Evolutionary conservation across 2,329 filamentous ascomycete genomes (phyloP).

Genomic region (Aspergillus sp.): DNA sequence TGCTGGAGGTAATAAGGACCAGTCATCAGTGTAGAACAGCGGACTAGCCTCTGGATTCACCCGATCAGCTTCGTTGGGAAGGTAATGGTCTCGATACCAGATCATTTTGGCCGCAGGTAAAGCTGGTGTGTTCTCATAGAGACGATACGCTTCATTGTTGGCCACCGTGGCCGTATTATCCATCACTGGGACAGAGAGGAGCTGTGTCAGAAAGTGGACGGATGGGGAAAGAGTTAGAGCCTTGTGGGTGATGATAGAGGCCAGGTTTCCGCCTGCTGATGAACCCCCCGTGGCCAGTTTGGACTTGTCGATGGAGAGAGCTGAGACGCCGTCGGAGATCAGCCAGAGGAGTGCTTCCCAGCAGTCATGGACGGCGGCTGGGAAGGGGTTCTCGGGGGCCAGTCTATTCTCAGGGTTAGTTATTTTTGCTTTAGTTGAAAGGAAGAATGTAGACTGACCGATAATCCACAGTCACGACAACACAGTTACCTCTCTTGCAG

Average conservation of each 20-base stretch:
- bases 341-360: slow-evolving; percentile 53
- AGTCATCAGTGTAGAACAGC: slow-evolving; percentile 48
- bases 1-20: slow-evolving; percentile 47
- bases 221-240: slow-evolving; percentile 34
- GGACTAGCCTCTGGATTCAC: slow-evolving; percentile 51
- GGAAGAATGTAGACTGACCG: slow-evolving; percentile 31
- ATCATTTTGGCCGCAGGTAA: slow-evolving; percentile 55
- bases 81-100: slow-evolving; percentile 57
- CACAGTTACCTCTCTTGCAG: slow-evolving; percentile 45
- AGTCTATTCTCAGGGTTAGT: slow-evolving; percentile 32
- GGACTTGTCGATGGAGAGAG: slow-evolving; percentile 37
- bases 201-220: slow-evolving; percentile 43
- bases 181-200: slow-evolving; percentile 55
- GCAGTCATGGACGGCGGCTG: slow-evolving; percentile 53
- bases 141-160: slow-evolving; percentile 45
- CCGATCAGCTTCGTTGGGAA: slow-evolving; percentile 46
- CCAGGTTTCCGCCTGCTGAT: slow-evolving; percentile 51
- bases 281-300: slow-evolving; percentile 48
- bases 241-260: slow-evolving; percentile 51
- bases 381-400: slow-evolving; percentile 54
- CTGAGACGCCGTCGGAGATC: slow-evolving; percentile 31
- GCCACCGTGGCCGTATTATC: slow-evolving; percentile 51
- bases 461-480: slow-evolving; percentile 55
- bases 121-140: slow-evolving; percentile 49
- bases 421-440: too few species aligned